Conservation (phyloP, 129 eudicot species). For the Lactuca sativa region DNA sequence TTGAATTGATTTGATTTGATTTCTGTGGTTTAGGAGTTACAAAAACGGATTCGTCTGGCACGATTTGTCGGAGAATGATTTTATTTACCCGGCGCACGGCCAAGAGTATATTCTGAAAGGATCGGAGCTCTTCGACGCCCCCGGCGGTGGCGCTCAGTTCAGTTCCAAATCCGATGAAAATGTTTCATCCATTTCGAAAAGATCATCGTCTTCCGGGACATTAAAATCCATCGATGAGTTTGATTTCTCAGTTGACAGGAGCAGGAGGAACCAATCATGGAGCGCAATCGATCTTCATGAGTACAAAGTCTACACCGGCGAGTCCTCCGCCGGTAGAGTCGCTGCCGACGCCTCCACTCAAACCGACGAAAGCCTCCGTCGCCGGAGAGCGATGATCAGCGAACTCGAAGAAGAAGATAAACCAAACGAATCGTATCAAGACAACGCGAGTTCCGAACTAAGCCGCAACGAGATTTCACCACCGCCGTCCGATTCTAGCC, state of each 20-base stretch:
- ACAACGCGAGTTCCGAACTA: conserved; percentile 38
- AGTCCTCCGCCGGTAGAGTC: conserved; percentile 33
- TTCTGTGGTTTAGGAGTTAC: conserved; percentile 59
- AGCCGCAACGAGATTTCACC: conserved; percentile 73
- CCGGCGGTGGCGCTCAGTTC: neutral
- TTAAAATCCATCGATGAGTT: conserved; percentile 17
- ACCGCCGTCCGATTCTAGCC: conserved; percentile 95
- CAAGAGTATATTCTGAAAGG: conserved; percentile 89
- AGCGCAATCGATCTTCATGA: conserved; percentile 62
- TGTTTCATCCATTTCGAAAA: conserved; percentile 25
- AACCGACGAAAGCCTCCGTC: conserved; percentile 58
- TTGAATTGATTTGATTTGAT: conserved; percentile 16
- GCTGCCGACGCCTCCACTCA: conserved; percentile 83
- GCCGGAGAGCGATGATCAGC: conserved; percentile 23
- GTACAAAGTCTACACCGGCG: conserved; percentile 71
- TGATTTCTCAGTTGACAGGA: conserved; percentile 23
- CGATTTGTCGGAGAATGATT: conserved; percentile 76
- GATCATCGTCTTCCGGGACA: conserved; percentile 35
- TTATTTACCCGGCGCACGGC: conserved; percentile 79
- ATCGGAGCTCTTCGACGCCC: conserved; percentile 52
- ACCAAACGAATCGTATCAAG: conserved; percentile 16
- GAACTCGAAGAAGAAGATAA: conserved; percentile 32
- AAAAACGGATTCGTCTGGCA: conserved; percentile 94
- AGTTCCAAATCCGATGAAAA: conserved; percentile 34
- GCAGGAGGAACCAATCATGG: conserved; percentile 66